Conservation (phyloP, 306 rosid genomes). For the Cucumis sativus region Cucumber_9930_V3 NC_026656.2:14980501-14981000, state of each 20-base stretch:
- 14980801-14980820: conserved; percentile 71
- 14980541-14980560: too few species aligned
- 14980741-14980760: conserved; percentile 71
- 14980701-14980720: conserved; percentile 9
- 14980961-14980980: neutral
- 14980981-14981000: neutral
- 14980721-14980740: conserved; percentile 78
- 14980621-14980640: too few species aligned
- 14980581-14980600: too few species aligned
- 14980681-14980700: too few species aligned
- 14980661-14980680: too few species aligned
- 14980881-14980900: conserved; percentile 82
- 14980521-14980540: too few species aligned
- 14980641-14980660: too few species aligned
- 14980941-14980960: neutral
- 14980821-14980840: conserved; percentile 55
- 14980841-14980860: conserved; percentile 96
- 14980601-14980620: too few species aligned
- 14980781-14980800: conserved; percentile 50
- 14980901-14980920: conserved; percentile 29
- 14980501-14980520: too few species aligned
- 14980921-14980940: neutral
- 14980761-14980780: conserved; percentile 70
- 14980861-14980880: conserved; percentile 80
- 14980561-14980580: too few species aligned